phyloP scores from a whole-genome alignment of 345 rosid species.

The Arabidopsis suecica region DNA sequence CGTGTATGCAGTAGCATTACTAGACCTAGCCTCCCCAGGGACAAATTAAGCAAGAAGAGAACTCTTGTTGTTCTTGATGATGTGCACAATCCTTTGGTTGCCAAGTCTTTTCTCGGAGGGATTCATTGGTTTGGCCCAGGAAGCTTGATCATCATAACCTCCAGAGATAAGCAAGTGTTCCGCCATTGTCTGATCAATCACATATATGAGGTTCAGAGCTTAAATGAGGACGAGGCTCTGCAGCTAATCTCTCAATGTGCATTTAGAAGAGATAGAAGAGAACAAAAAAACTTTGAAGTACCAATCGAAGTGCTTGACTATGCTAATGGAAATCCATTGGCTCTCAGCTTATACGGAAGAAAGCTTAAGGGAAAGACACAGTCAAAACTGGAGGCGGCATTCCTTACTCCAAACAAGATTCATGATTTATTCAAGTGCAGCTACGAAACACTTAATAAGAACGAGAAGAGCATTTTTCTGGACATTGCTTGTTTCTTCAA shows the following conservation, averaged over 20 bases:
- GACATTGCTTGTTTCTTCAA: slow-evolving; percentile 39
- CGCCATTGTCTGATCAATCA: not conserved
- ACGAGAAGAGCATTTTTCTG: slow-evolving; percentile 27
- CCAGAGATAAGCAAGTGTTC: slow-evolving; percentile 25
- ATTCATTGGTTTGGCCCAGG: slow-evolving; percentile 28
- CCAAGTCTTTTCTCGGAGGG: slow-evolving; percentile 19
- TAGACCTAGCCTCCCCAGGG: slow-evolving; percentile 4
- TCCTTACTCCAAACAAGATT: not conserved
- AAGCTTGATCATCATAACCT: slow-evolving; percentile 31
- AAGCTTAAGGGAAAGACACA: not conserved
- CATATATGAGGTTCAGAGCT: not conserved
- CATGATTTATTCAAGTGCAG: slow-evolving; percentile 16
- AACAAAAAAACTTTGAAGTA: not conserved
- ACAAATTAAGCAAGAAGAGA: not conserved
- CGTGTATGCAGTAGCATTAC: slow-evolving; percentile 24
- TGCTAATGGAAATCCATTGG: slow-evolving; percentile 42
- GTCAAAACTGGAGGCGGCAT: not conserved
- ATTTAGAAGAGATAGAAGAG: not conserved
- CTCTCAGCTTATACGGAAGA: slow-evolving; percentile 20
- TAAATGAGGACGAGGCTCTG: slow-evolving; percentile 16
- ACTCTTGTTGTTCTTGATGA: slow-evolving; percentile 41
- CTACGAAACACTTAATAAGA: slow-evolving; percentile 17
- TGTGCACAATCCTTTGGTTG: not conserved
- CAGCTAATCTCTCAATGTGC: slow-evolving; percentile 6
- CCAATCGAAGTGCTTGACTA: slow-evolving; percentile 7